Conservation (phyloP, 805 yeast genomes). For the Wickerhamomyces hampshirensis region DNA sequence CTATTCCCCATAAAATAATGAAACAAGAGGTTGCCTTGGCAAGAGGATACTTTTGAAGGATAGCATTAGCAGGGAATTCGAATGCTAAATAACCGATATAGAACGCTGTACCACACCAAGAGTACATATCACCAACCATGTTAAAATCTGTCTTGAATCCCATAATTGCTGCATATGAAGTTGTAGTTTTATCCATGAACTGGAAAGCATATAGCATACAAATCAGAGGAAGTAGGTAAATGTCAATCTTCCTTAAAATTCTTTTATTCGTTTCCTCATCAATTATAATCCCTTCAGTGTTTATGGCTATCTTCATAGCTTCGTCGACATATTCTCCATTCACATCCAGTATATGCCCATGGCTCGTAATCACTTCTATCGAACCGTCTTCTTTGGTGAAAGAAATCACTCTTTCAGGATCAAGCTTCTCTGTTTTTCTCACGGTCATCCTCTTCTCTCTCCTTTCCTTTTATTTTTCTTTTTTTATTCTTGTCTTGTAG, state of each 20-base stretch:
- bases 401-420: too few relatives aligned
- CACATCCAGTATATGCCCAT: constrained; percentile 1
- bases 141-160: constrained; percentile 40
- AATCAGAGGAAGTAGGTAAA: neutral
- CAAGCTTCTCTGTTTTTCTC: too few relatives aligned
- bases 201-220: constrained; percentile 3
- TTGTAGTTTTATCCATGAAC: constrained; percentile 3
- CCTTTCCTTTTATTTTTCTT: too few relatives aligned
- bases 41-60: constrained; percentile 52
- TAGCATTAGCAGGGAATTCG: constrained; percentile 41
- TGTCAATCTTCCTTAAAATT: constrained; percentile 1
- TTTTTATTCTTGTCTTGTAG: too few relatives aligned
- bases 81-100: constrained; percentile 59
- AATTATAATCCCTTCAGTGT: neutral
- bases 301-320: constrained; percentile 4
- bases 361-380: too few relatives aligned
- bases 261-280: neutral
- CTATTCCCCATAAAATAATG: constrained; percentile 56
- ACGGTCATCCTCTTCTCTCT: too few relatives aligned
- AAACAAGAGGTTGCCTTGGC: constrained; percentile 42
- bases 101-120: constrained; percentile 55
- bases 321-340: constrained; percentile 3
- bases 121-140: constrained; percentile 39
- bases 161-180: constrained; percentile 42
- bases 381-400: too few relatives aligned